Percentiles rank a stretch among this genome's conserved stretches.
Conservation (phyloP, 2,329 filamentous ascomycete species). For the Emericellopsis atlantica region DNA sequence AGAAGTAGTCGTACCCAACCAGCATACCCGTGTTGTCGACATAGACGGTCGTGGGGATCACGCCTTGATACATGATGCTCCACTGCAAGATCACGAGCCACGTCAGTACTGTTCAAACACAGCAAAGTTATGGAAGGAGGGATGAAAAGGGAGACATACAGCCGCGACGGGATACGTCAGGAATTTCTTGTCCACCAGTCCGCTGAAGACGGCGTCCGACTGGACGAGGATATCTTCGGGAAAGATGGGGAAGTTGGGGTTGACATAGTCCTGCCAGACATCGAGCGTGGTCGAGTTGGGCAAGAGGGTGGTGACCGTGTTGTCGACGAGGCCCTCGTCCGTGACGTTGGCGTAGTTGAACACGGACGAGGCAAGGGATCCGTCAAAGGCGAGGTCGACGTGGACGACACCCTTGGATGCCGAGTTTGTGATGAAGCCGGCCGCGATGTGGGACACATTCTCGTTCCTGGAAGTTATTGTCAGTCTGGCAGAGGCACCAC, state of each 20-base stretch:
- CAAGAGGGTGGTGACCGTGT: slow-evolving; percentile 15
- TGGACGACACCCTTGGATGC: slow-evolving; percentile 14
- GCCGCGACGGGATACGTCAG: slow-evolving; percentile 8
- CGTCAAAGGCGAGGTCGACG: slow-evolving; percentile 15
- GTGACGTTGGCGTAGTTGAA: slow-evolving; percentile 23
- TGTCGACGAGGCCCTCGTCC: slow-evolving; percentile 19
- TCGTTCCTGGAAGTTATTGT: slow-evolving; percentile 19
- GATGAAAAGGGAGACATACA: slow-evolving; percentile 6
- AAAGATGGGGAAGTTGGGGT: slow-evolving; percentile 23
- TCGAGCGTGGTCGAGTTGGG: slow-evolving; percentile 3
- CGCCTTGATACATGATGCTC: slow-evolving; percentile 20
- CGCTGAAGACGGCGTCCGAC: slow-evolving; percentile 10
- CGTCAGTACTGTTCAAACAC: background rate
- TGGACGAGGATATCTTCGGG: slow-evolving; percentile 13
- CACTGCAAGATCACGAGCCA: slow-evolving; percentile 11
- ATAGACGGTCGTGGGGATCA: slow-evolving; percentile 20
- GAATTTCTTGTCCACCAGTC: slow-evolving; percentile 10
- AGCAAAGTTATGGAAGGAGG: no score
- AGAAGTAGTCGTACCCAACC: slow-evolving; percentile 23
- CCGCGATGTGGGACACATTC: slow-evolving; percentile 23
- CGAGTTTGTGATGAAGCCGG: slow-evolving; percentile 21
- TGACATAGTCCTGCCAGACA: slow-evolving; percentile 20
- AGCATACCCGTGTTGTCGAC: slow-evolving; percentile 18
- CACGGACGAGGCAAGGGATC: slow-evolving; percentile 12
- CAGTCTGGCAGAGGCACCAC: no score